Evolutionary conservation across 2,329 filamentous ascomycete genomes (phyloP).

Genomic region (Pseudogymnoascus sp.): DNA sequence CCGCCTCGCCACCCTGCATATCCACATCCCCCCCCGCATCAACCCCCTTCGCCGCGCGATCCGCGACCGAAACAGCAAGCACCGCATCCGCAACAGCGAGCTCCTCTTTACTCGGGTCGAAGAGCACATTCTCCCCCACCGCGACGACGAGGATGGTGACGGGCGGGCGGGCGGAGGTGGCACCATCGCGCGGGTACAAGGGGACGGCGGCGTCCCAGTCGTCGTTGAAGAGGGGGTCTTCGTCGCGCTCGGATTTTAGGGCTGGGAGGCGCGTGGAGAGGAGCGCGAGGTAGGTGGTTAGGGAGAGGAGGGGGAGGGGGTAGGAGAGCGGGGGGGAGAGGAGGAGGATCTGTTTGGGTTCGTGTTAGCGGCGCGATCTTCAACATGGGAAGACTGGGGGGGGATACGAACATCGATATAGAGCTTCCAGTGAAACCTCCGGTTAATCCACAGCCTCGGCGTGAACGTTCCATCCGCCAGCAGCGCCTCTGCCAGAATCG

Average conservation of each 20-base stretch:
- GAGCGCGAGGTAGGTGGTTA: constrained; percentile 89
- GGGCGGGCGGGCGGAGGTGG: constrained; percentile 52
- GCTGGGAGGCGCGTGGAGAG: constrained; percentile 77
- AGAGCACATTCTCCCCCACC: constrained; percentile 80
- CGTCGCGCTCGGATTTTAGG: constrained; percentile 80
- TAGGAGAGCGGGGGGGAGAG: constrained; percentile 91
- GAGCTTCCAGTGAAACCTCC: constrained; percentile 89
- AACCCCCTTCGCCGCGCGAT: constrained; percentile 24
- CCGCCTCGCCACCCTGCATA: constrained; percentile 33
- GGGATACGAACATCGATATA: constrained; percentile 72
- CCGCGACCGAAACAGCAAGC: constrained; percentile 72
- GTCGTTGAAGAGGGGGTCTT: constrained; percentile 96
- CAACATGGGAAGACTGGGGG: not conserved
- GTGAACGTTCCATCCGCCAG: constrained; percentile 62
- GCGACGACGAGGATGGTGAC: constrained; percentile 85
- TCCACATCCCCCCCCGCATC: constrained; percentile 22
- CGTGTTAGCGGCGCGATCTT: constrained; percentile 7
- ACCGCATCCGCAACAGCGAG: constrained; percentile 87
- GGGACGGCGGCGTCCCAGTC: constrained; percentile 83
- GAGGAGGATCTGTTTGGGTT: constrained; percentile 63
- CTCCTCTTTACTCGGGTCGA: constrained; percentile 86
- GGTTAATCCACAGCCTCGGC: constrained; percentile 75
- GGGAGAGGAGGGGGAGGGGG: constrained; percentile 81
- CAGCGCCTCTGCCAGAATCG: constrained; percentile 83
- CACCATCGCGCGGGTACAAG: constrained; percentile 47